phyloP scores from a whole-genome alignment of 768 basidiomycete genomes.

The Pleurotus pulmonarius region DNA sequence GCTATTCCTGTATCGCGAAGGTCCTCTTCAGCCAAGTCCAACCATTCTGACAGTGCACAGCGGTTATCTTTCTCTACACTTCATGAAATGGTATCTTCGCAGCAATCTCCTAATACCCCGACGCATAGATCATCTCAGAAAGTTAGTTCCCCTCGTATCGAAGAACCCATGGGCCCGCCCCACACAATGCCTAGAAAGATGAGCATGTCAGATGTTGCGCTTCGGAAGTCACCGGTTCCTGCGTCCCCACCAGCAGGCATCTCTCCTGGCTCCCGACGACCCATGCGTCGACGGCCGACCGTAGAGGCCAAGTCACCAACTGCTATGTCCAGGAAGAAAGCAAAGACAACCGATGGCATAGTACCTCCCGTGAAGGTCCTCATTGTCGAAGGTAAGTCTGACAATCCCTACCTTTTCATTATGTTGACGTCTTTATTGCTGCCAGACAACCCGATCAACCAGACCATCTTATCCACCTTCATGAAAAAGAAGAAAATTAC shows the following conservation, averaged over 20 bases:
- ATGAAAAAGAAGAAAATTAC: conserved; percentile 96
- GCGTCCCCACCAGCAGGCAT: conserved; percentile 14
- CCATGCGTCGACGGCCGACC: conserved; percentile 18
- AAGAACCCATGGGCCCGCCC: background rate
- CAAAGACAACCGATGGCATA: conserved; percentile 59
- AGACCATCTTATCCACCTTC: conserved; percentile 94
- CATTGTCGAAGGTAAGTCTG: conserved; percentile 87
- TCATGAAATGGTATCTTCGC: conserved; percentile 21
- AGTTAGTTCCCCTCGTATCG: background rate
- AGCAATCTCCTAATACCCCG: conserved; percentile 5
- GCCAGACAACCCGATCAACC: conserved; percentile 96
- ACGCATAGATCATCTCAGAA: background rate
- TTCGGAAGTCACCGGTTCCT: conserved; percentile 9
- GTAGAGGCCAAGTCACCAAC: conserved; percentile 22
- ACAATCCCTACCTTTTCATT: background rate
- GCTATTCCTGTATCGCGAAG: conserved; percentile 21
- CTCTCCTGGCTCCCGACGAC: conserved; percentile 2
- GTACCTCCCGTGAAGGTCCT: conserved; percentile 97
- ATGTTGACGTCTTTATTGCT: conserved; percentile 6
- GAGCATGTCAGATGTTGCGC: background rate
- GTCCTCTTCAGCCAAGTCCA: conserved; percentile 12
- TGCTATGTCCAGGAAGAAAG: conserved; percentile 46
- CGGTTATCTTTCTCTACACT: conserved; percentile 28
- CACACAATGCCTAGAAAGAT: background rate
- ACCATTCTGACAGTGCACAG: background rate